Evolutionary conservation across 2,329 filamentous ascomycete species (phyloP).

Genomic region (Diaporthe aspalathi): DNA sequence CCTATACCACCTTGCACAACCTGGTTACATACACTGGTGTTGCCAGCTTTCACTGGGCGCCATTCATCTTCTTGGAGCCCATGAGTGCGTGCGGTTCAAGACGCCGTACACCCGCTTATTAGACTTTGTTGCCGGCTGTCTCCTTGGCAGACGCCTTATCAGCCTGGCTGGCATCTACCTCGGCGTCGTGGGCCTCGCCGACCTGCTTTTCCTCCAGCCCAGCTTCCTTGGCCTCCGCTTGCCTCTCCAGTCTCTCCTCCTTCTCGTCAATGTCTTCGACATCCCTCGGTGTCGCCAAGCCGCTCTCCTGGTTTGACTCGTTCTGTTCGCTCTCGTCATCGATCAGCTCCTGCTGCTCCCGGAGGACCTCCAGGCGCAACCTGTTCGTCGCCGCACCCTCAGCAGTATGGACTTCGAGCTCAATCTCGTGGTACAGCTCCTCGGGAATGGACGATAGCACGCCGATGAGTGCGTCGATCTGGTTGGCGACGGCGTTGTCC

Average conservation of each 20-base stretch:
- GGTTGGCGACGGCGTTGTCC: slow-evolving; percentile 86
- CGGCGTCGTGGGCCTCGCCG: slow-evolving; percentile 66
- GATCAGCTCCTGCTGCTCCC: slow-evolving; percentile 98
- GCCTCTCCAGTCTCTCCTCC: slow-evolving; percentile 72
- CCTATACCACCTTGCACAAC: neutral
- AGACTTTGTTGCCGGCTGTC: slow-evolving; percentile 55
- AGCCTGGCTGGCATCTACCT: slow-evolving; percentile 62
- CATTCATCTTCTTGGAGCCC: slow-evolving; percentile 6
- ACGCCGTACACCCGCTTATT: slow-evolving; percentile 15
- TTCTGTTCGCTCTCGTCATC: slow-evolving; percentile 96
- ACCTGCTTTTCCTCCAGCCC: slow-evolving; percentile 60
- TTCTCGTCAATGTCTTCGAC: slow-evolving; percentile 95
- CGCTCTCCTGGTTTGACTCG: slow-evolving; percentile 80
- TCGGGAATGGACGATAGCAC: slow-evolving; percentile 96
- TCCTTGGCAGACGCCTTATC: slow-evolving; percentile 44
- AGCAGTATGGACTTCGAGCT: slow-evolving; percentile 95
- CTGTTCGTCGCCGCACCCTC: slow-evolving; percentile 99
- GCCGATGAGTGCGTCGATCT: slow-evolving; percentile 92
- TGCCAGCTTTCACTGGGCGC: neutral
- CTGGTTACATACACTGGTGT: neutral
- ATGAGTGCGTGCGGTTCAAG: neutral
- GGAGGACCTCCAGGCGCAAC: slow-evolving; percentile 96
- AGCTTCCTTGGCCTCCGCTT: slow-evolving; percentile 59
- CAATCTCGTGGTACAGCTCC: slow-evolving; percentile 99
- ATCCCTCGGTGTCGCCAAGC: slow-evolving; percentile 82